A percentile compares a stretch with the other conserved stretches of the same genome.
Conservation (phyloP, 768 basidiomycete genomes). For the Strobilomyces echinocephalus region DNA sequence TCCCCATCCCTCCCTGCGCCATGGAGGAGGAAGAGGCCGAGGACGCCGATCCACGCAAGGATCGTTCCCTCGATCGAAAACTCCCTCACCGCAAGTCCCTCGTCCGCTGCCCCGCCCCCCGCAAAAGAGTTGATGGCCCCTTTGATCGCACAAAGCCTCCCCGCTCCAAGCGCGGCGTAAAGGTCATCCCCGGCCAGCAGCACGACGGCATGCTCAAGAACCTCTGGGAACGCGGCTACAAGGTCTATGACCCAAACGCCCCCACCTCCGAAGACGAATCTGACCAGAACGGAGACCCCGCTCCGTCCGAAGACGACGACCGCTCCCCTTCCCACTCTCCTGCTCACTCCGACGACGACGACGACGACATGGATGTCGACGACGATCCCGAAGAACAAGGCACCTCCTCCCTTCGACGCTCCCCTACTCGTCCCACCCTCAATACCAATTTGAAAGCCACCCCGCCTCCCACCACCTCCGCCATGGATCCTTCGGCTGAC, state of each 20-base stretch:
- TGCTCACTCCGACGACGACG: slow-evolving; percentile 16
- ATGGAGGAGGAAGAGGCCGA: slow-evolving; percentile 64
- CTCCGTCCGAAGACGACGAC: slow-evolving; percentile 8
- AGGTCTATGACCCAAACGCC: slow-evolving; percentile 17
- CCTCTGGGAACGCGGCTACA: slow-evolving; percentile 18
- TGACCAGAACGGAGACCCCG: slow-evolving; percentile 2
- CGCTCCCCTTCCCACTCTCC: slow-evolving; percentile 1
- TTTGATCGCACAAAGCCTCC: slow-evolving; percentile 16
- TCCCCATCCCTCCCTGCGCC: slow-evolving; percentile 43
- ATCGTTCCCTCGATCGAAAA: slow-evolving; percentile 12
- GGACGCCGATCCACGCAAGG: slow-evolving; percentile 24
- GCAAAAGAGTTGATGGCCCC: slow-evolving; percentile 15
- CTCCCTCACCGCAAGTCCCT: background rate
- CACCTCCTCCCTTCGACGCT: slow-evolving; percentile 24
- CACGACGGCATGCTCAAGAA: background rate
- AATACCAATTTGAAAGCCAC: slow-evolving; percentile 8
- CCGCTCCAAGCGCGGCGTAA: slow-evolving; percentile 16
- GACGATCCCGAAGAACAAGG: slow-evolving; percentile 27
- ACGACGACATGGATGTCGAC: slow-evolving; percentile 29
- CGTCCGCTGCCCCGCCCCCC: background rate
- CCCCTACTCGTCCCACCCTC: slow-evolving; percentile 17
- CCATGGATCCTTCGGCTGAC: slow-evolving; percentile 20
- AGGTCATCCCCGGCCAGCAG: background rate
- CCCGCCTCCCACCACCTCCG: slow-evolving; percentile 10
- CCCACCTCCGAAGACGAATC: slow-evolving; percentile 22